phyloP scores from a whole-genome alignment of 2,329 filamentous ascomycete species.

The Colletotrichum theobromicola region DNA sequence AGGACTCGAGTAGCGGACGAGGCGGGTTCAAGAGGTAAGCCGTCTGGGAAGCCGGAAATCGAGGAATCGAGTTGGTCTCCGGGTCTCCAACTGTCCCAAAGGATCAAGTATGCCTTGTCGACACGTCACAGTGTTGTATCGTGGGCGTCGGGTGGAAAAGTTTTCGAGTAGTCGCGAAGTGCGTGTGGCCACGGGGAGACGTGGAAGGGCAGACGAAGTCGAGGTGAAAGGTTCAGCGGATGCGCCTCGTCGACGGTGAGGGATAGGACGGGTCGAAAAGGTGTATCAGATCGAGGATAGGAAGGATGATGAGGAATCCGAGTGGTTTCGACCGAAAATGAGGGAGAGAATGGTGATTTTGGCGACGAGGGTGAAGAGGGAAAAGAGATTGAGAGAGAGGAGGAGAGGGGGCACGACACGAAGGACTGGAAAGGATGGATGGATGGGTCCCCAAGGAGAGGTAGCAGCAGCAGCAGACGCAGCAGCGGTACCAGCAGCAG shows the following conservation, averaged over 20 bases:
- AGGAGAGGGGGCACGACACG: slow-evolving; percentile 24
- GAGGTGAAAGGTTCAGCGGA: slow-evolving; percentile 27
- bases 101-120: not conserved
- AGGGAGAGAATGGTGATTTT: slow-evolving; percentile 15
- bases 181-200: slow-evolving; percentile 23
- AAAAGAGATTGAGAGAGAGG: slow-evolving; percentile 24
- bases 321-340: slow-evolving; percentile 15
- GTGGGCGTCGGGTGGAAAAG: slow-evolving; percentile 13
- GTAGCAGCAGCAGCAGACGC: not conserved
- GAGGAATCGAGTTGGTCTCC: not conserved
- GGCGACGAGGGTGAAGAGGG: slow-evolving; percentile 11
- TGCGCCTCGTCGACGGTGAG: slow-evolving; percentile 35
- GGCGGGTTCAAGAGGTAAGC: not conserved
- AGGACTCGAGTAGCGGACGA: slow-evolving; percentile 1
- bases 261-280: slow-evolving; percentile 25
- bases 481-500: not conserved
- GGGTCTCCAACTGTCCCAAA: not conserved
- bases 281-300: slow-evolving; percentile 15
- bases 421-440: slow-evolving; percentile 14
- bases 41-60: not conserved
- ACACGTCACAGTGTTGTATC: not conserved
- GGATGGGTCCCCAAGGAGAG: slow-evolving; percentile 20
- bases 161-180: slow-evolving; percentile 23
- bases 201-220: slow-evolving; percentile 22
- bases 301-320: slow-evolving; percentile 8